Evolutionary conservation across 768 basidiomycete genomes (phyloP).

Genomic region (Mycena indigotica): DNA sequence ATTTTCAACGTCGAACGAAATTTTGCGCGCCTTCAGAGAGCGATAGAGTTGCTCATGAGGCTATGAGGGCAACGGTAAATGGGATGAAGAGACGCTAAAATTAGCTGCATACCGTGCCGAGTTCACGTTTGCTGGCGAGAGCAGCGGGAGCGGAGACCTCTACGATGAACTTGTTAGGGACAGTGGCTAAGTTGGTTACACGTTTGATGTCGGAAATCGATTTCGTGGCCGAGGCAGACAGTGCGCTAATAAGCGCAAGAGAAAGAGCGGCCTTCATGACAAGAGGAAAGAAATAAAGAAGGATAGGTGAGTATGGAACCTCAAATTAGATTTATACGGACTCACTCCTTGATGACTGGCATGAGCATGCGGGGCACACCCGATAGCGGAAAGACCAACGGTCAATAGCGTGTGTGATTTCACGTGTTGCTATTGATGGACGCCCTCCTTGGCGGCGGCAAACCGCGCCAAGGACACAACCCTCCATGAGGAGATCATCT

Average conservation of each 20-base stretch:
- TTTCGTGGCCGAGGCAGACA: constrained; percentile 29
- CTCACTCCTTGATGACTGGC: background rate
- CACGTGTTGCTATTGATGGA: background rate
- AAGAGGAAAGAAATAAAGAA: background rate
- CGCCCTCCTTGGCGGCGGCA: background rate
- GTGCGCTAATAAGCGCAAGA: constrained; percentile 31
- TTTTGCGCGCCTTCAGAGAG: constrained; percentile 43
- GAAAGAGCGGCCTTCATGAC: constrained; percentile 39
- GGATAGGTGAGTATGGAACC: background rate
- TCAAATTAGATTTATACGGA: background rate
- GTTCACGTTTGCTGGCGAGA: constrained; percentile 39
- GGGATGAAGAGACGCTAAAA: background rate
- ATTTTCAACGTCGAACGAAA: constrained; percentile 22
- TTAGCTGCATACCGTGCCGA: constrained; percentile 21
- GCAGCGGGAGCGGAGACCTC: constrained; percentile 49
- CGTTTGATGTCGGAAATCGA: constrained; percentile 43
- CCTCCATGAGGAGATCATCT: background rate
- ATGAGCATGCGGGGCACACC: background rate
- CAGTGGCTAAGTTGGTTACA: constrained; percentile 37
- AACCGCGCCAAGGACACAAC: background rate
- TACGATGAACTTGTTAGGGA: constrained; percentile 59
- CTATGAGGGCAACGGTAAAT: constrained; percentile 29
- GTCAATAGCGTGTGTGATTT: background rate
- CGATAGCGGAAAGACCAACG: too few relatives aligned
- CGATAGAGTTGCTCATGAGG: constrained; percentile 55